Evolutionary conservation across 345 rosid species (phyloP), one percentile per base, ranked within the genome.

Genomic region (Salix caprea): DNA sequence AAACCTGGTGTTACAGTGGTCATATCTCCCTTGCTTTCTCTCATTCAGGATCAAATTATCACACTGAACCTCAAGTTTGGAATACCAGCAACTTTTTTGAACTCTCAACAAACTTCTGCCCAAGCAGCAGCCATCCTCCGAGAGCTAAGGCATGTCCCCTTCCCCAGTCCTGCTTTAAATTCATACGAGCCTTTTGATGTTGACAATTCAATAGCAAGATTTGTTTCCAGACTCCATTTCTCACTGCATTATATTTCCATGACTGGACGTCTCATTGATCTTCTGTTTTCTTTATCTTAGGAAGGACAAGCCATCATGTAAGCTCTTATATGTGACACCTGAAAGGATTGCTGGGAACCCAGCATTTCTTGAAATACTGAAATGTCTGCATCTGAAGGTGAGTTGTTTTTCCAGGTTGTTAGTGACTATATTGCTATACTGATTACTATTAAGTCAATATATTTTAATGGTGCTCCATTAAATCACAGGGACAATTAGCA

Each of bases 41-140:
- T 93, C 72, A 93, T 95, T 76, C 98, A 95, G 78, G 99, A 95
- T 84, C 99, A 90, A 84, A 91, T 95, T 78, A 60, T 95, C 80
- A 89, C 97, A 0, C 85, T 85, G 69, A 95, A 88, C 85, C 88
- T 89, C 69, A 93, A 91, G 86, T 91, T 85, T 61, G 91, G 96
- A 70, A 88, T 93, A 86, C 94, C 96, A 28, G 91, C 98, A 14
- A 89, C 96, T 28, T 93, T 93, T 81, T 73, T 95, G 81, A 93
- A 91, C 83, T 95, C 98, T 83, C 98, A 89, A 79, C 99, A 95
- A 88, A 87, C 90, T 39, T 69, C 91, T 85, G 81, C 91, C 52
- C 98, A 91, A 80, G 93, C 89, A 74, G 90, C 91, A 52, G 89
- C 90, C 74, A 87, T 95, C 80, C 77, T 89, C 62, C 90, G 88